These are phyloP conservation scores for Phytophthora citricola DNA, from an alignment of 352 stramenopile species.

Conservation along the genomic window DNA sequence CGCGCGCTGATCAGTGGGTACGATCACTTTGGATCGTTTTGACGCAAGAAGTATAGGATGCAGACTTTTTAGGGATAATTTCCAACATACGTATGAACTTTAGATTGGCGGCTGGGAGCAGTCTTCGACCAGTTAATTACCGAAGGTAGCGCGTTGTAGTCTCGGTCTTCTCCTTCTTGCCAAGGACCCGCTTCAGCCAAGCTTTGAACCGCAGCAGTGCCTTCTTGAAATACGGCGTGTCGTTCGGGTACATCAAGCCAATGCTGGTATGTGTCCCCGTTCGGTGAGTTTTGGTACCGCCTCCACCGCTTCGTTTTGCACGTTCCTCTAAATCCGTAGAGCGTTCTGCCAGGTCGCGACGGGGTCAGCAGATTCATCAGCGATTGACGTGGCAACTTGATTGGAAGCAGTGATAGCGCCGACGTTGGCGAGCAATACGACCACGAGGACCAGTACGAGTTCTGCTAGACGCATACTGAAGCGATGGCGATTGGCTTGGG, in stretches of 20 bases:
- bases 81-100: constrained; percentile 17
- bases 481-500: too few relatives aligned
- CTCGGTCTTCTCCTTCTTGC: constrained; percentile 4
- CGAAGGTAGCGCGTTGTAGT: not conserved
- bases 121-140: not conserved
- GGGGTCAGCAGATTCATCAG: not conserved
- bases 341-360: not conserved
- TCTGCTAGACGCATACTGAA: constrained; percentile 2
- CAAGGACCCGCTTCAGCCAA: not conserved
- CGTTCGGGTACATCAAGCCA: constrained; percentile 16
- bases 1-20: not conserved
- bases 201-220: not conserved
- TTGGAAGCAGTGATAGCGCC: not conserved
- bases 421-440: not conserved
- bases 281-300: not conserved
- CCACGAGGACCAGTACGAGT: not conserved
- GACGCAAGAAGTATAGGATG: not conserved
- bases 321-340: constrained; percentile 12
- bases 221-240: constrained; percentile 12
- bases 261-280: constrained; percentile 10
- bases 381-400: not conserved
- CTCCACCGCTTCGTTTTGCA: not conserved
- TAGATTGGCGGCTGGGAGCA: not conserved
- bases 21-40: not conserved
- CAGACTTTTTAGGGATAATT: constrained; percentile 2